These are phyloP conservation scores for Caryopteris hybrid DNA, from an alignment of 305 asterid species.

Conservation along the genomic window DNA sequence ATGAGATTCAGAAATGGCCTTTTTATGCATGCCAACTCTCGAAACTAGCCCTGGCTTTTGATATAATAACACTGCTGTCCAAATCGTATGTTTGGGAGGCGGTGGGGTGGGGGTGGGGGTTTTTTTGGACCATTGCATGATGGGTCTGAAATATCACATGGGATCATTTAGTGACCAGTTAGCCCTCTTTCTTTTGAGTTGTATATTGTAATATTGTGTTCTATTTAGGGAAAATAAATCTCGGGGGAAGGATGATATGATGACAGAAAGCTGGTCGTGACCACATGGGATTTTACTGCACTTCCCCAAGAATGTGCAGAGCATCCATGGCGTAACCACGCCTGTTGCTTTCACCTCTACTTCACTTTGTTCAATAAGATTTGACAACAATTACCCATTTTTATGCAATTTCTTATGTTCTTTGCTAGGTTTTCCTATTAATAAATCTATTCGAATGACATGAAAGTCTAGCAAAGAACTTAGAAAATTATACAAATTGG, in stretches of 20 bases:
- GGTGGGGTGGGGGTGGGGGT: constrained; percentile 1
- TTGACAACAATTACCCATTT: too few relatives aligned
- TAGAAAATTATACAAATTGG: too few relatives aligned
- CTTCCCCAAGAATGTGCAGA: constrained; percentile 23
- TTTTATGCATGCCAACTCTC: constrained; percentile 58
- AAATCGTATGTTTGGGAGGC: background rate
- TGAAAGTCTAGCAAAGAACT: too few relatives aligned
- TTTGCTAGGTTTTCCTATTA: too few relatives aligned
- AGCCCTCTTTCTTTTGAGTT: constrained; percentile 3
- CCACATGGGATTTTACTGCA: constrained; percentile 26
- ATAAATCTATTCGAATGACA: too few relatives aligned
- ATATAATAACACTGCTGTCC: constrained; percentile 40
- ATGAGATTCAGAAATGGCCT: constrained; percentile 19
- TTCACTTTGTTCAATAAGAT: background rate
- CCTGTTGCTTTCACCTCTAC: background rate
- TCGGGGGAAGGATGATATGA: background rate
- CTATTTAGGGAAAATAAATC: constrained; percentile 21
- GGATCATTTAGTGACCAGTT: constrained; percentile 29
- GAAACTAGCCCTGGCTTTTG: constrained; percentile 27
- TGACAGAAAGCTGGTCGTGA: constrained; percentile 23
- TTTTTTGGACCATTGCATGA: constrained; percentile 18
- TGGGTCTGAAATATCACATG: constrained; percentile 34
- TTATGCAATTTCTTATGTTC: too few relatives aligned
- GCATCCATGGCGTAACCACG: constrained; percentile 9
- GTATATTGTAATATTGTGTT: background rate